Percentiles rank a stretch among this genome's conserved stretches.
Evolutionary conservation across 2,329 filamentous ascomycete species (phyloP).

Genomic region (Huntiella abstrusa): DNA sequence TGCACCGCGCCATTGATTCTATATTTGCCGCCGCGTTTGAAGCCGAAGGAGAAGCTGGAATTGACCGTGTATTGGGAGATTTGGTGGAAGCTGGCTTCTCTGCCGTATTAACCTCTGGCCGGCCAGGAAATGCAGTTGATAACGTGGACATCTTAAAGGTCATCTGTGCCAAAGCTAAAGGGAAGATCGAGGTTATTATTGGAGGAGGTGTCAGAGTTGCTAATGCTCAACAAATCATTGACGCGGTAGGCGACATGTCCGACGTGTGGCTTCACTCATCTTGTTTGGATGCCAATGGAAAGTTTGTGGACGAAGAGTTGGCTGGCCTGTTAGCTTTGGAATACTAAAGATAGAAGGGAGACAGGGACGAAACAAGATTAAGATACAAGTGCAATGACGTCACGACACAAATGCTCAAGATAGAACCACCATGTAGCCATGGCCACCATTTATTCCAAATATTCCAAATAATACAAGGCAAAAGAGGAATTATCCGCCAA

Average conservation of each 20-base stretch:
- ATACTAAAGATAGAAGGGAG: not conserved
- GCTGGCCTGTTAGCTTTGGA: constrained; percentile 3
- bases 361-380: not conserved
- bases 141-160: constrained; percentile 22
- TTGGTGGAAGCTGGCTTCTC: constrained; percentile 28
- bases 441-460: not conserved
- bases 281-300: constrained; percentile 8
- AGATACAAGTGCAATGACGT: not conserved
- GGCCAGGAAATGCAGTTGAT: constrained; percentile 21
- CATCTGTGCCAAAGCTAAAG: constrained; percentile 18
- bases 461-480: not conserved
- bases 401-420: not conserved
- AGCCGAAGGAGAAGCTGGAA: constrained; percentile 7
- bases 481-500: not conserved
- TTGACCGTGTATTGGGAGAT: constrained; percentile 17
- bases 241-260: not conserved
- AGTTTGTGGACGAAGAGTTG: constrained; percentile 7
- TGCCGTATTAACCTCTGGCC: constrained; percentile 34
- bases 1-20: constrained; percentile 38
- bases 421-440: not conserved
- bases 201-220: constrained; percentile 30
- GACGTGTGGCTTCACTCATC: constrained; percentile 12
- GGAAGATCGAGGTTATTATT: constrained; percentile 26
- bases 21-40: constrained; percentile 18
- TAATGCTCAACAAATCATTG: constrained; percentile 18